Percentiles rank a stretch among this genome's conserved stretches.
phyloP scores from a whole-genome alignment of 1,284 basidiomycete genomes.

The Pseudozyma sp. region DNA sequence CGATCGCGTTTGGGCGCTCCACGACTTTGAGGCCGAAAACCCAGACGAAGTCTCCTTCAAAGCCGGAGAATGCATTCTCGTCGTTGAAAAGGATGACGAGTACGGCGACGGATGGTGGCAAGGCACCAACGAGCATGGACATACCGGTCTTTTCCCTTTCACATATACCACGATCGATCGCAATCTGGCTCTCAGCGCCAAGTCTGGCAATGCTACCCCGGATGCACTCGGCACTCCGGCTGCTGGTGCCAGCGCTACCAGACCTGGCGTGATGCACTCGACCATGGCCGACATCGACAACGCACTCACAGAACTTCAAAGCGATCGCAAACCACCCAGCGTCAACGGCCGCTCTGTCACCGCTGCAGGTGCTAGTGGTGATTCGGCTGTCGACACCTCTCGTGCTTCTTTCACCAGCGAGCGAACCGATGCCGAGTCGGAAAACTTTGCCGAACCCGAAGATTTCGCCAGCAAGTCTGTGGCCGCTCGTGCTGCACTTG shows the following conservation, averaged over 20 bases:
- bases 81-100: conserved; percentile 91
- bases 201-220: conserved; percentile 33
- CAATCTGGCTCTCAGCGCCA: conserved; percentile 48
- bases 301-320: conserved; percentile 63
- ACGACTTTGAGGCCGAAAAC: conserved; percentile 90
- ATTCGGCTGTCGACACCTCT: conserved; percentile 28
- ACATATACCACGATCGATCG: conserved; percentile 77
- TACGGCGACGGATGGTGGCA: conserved; percentile 99
- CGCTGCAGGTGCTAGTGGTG: conserved; percentile 3
- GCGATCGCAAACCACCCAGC: conserved; percentile 28
- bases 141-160: conserved; percentile 88
- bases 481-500: conserved; percentile 64
- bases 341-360: conserved; percentile 14
- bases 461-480: conserved; percentile 51
- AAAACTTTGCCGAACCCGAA: conserved; percentile 47
- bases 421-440: conserved; percentile 50
- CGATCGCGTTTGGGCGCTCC: conserved; percentile 74
- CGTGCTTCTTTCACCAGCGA: conserved; percentile 53
- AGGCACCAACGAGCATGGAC: conserved; percentile 86
- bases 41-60: conserved; percentile 91
- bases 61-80: conserved; percentile 86
- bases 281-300: conserved; percentile 68
- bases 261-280: conserved; percentile 61
- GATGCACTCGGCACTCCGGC: conserved; percentile 36
- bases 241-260: conserved; percentile 6